Evolutionary conservation across 2,329 filamentous ascomycete genomes (phyloP).

Genomic region (Trichoderma pleuroti): DNA sequence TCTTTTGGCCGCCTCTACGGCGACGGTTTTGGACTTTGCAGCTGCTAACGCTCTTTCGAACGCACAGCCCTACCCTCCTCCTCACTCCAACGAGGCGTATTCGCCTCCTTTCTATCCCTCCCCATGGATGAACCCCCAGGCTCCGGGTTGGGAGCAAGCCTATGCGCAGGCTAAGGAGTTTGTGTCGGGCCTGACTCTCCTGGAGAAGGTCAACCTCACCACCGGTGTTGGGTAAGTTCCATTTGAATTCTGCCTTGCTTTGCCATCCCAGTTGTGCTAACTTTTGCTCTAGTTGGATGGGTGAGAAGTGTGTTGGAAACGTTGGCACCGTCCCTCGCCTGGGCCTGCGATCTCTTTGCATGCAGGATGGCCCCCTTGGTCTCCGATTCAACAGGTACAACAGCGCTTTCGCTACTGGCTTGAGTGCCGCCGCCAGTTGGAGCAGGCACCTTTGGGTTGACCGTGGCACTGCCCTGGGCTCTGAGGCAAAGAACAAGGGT

Average conservation of each 20-base stretch:
- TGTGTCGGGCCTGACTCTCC: conserved; percentile 75
- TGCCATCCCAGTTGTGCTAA: not conserved
- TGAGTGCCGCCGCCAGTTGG: conserved; percentile 81
- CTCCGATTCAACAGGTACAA: conserved; percentile 74
- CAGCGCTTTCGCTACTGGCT: conserved; percentile 75
- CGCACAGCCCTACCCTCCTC: conserved; percentile 25
- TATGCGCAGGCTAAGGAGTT: conserved; percentile 74
- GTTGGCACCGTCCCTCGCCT: conserved; percentile 66
- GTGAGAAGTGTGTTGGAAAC: conserved; percentile 75
- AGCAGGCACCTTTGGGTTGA: conserved; percentile 64
- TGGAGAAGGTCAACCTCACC: conserved; percentile 92
- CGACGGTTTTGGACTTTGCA: conserved; percentile 2
- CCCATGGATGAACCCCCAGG: conserved; percentile 76
- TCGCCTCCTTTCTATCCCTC: conserved; percentile 73
- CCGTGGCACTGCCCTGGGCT: conserved; percentile 46
- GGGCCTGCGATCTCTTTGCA: conserved; percentile 69
- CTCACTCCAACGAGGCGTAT: conserved; percentile 26
- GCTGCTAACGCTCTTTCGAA: conserved; percentile 11
- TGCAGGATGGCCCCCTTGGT: conserved; percentile 83
- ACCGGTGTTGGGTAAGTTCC: conserved; percentile 76
- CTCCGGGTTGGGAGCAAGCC: conserved; percentile 69
- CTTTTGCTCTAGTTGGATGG: conserved; percentile 35
- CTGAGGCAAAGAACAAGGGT: conserved; percentile 71
- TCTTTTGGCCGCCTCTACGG: conserved; percentile 11
- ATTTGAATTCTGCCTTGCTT: not conserved